These are phyloP conservation scores for Flaveria ramosissima DNA, from an alignment of 129 eudicot genomes.

Conservation along the genomic window DNA sequence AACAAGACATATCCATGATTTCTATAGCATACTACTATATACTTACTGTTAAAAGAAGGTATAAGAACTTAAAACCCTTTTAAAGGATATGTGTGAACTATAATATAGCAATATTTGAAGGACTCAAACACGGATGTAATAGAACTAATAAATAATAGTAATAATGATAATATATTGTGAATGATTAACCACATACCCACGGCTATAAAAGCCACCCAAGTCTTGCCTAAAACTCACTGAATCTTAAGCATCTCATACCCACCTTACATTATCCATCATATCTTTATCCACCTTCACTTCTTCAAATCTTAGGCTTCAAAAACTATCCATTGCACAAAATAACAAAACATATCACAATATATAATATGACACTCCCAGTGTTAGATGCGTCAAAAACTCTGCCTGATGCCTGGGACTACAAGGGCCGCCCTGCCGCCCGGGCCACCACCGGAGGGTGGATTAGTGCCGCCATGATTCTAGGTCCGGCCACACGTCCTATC, in stretches of 20 bases:
- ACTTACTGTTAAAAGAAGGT: background rate
- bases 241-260: constrained; percentile 37
- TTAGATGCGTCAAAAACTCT: constrained; percentile 52
- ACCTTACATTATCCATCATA: constrained; percentile 15
- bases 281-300: constrained; percentile 5
- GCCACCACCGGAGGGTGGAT: constrained; percentile 87
- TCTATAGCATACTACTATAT: background rate
- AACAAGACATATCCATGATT: too few species aligned
- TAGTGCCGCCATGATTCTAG: constrained; percentile 82
- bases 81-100: background rate
- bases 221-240: constrained; percentile 34
- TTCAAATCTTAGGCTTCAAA: constrained; percentile 29
- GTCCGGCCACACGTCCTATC: constrained; percentile 34
- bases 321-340: constrained; percentile 16
- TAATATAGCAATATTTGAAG: background rate
- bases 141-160: background rate
- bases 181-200: background rate
- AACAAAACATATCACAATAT: constrained; percentile 26
- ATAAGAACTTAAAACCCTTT: background rate
- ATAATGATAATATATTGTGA: background rate
- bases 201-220: constrained; percentile 39
- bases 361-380: constrained; percentile 53
- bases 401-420: constrained; percentile 82
- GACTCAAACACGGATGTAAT: background rate
- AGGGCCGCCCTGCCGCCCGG: constrained; percentile 62